A percentile compares a stretch with the other conserved stretches of the same genome.
phyloP scores from a whole-genome alignment of 2,329 filamentous ascomycete species.

The Triangularia setosa region DNA sequence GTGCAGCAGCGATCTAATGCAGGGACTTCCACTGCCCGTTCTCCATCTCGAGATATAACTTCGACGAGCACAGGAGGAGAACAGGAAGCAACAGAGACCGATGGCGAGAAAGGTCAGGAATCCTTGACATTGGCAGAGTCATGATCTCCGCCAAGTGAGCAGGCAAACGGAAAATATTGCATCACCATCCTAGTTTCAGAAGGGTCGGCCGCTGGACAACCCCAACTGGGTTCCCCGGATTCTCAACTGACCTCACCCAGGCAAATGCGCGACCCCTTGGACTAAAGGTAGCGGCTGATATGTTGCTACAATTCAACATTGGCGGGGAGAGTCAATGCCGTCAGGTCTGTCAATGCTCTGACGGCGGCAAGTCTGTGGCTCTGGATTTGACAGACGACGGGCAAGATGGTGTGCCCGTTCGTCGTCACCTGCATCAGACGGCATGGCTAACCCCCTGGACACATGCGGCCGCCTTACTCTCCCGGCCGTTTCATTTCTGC shows the following conservation, averaged over 20 bases:
- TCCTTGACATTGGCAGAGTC: not conserved
- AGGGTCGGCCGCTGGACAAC: not conserved
- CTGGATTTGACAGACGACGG: not conserved
- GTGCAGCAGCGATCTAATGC: not conserved
- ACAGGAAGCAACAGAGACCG: not conserved
- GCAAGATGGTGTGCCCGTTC: not conserved
- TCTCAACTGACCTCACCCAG: not conserved
- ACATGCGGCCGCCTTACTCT: not conserved
- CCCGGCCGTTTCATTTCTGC: not conserved
- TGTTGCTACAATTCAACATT: not conserved
- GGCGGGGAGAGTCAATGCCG: not conserved
- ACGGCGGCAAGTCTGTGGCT: not conserved
- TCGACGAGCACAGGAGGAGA: not conserved
- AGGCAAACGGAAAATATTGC: not conserved
- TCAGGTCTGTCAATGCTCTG: not conserved
- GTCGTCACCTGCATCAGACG: not conserved
- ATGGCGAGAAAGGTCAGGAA: not conserved
- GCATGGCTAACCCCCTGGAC: conserved; percentile 6
- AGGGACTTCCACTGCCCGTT: not conserved
- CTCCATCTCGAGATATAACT: not conserved
- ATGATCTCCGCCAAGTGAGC: not conserved
- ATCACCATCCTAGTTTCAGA: conserved; percentile 5
- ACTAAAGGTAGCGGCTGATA: not conserved
- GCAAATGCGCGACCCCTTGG: not conserved
- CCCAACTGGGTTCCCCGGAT: not conserved